Evolutionary conservation across 2,329 filamentous ascomycete species (phyloP).

Genomic region (Pestalotiopsis sp.): DNA sequence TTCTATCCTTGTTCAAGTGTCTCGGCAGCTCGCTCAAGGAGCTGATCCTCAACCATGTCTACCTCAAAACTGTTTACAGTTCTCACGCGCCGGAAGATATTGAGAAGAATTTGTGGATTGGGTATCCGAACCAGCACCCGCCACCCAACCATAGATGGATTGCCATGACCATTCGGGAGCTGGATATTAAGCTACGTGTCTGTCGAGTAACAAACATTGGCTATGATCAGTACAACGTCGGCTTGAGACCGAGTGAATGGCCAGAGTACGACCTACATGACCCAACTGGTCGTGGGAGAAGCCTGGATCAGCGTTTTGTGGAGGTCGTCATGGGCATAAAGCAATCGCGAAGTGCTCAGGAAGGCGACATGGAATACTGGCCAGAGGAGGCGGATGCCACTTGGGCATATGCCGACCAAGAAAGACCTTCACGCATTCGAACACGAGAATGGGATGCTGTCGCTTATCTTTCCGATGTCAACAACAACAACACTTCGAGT

Average conservation of each 20-base stretch:
- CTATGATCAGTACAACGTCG: conserved; percentile 41
- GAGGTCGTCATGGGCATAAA: conserved; percentile 42
- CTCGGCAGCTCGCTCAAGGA: conserved; percentile 41
- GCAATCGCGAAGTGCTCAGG: conserved; percentile 35
- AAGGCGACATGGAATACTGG: conserved; percentile 35
- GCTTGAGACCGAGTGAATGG: conserved; percentile 25
- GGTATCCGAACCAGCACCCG: conserved; percentile 42
- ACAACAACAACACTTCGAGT: conserved; percentile 37
- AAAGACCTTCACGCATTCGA: conserved; percentile 28
- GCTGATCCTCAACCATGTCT: conserved; percentile 46
- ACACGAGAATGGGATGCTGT: conserved; percentile 26
- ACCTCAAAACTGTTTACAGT: conserved; percentile 42
- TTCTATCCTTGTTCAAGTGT: conserved; percentile 33
- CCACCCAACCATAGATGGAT: conserved; percentile 39
- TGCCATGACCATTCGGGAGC: conserved; percentile 39
- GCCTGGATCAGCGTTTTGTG: conserved; percentile 46
- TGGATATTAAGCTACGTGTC: conserved; percentile 34
- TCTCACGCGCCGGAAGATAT: conserved; percentile 31
- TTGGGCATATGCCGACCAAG: conserved; percentile 22
- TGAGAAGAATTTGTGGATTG: conserved; percentile 43
- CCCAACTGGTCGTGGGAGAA: conserved; percentile 39
- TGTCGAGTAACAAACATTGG: conserved; percentile 45
- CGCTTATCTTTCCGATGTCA: conserved; percentile 28
- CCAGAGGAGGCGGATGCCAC: conserved; percentile 22
- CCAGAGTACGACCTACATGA: conserved; percentile 41